Evolutionary conservation across 441 rosid genomes (phyloP).

Genomic region (Flueggea neowawraea): DNA sequence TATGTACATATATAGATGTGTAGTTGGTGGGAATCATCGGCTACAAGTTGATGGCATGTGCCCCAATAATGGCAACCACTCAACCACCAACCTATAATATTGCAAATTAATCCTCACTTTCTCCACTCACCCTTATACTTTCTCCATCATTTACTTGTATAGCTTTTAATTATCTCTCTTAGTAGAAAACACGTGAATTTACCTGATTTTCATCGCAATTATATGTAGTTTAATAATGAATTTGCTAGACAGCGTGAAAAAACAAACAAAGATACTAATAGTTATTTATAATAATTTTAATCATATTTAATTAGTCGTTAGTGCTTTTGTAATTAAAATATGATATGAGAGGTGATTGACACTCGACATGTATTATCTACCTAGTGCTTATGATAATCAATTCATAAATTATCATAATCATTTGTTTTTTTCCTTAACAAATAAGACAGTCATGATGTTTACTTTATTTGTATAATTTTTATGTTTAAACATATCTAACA

Average conservation of each 20-base stretch:
- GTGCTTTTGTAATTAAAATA: no score
- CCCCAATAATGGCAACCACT: slow-evolving; percentile 35
- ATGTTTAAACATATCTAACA: no score
- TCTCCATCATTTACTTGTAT: slow-evolving; percentile 2
- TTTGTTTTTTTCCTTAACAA: no score
- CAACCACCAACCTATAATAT: slow-evolving; percentile 27
- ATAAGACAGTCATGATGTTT: no score
- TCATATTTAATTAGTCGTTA: no score
- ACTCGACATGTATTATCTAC: no score
- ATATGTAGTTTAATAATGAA: background rate
- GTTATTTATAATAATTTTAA: slow-evolving; percentile 7
- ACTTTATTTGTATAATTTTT: no score
- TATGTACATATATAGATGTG: no score
- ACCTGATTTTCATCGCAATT: slow-evolving; percentile 10
- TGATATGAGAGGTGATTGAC: no score
- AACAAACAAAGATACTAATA: slow-evolving; percentile 6
- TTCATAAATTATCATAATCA: no score
- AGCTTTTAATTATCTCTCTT: slow-evolving; percentile 9
- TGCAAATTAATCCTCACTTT: slow-evolving; percentile 11
- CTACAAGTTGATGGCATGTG: slow-evolving; percentile 25
- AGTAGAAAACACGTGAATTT: slow-evolving; percentile 21
- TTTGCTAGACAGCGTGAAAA: slow-evolving; percentile 19
- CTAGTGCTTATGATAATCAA: no score
- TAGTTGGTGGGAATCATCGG: background rate
- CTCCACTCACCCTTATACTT: slow-evolving; percentile 4